Percentiles rank a stretch among this genome's conserved stretches.
Evolutionary conservation across 2,329 filamentous ascomycete genomes (phyloP).

Genomic region (Exophiala sp.): DNA sequence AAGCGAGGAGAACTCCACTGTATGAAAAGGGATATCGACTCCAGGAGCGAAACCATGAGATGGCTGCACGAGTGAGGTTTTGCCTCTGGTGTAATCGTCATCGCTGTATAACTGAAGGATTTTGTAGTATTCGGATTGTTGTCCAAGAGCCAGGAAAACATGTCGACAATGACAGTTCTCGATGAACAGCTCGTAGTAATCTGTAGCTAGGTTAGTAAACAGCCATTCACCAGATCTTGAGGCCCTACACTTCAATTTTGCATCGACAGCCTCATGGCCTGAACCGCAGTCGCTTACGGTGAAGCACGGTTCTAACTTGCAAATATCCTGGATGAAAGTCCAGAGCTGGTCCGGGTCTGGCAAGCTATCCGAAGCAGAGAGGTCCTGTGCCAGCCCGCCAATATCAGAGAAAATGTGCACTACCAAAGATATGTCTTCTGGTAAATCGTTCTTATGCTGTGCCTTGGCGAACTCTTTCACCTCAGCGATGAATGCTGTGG

Average conservation of each 20-base stretch:
- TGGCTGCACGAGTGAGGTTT: slow-evolving; percentile 20
- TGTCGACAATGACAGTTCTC: slow-evolving; percentile 27
- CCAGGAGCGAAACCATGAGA: slow-evolving; percentile 9
- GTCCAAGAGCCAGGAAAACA: slow-evolving; percentile 20
- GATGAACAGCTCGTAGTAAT: slow-evolving; percentile 23
- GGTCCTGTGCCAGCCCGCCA: slow-evolving; percentile 17
- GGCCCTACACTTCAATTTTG: slow-evolving; percentile 15
- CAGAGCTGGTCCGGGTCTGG: slow-evolving; percentile 15
- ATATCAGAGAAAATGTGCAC: slow-evolving; percentile 25
- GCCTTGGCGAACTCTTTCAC: slow-evolving; percentile 15
- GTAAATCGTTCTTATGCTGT: slow-evolving; percentile 24
- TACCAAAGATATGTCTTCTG: slow-evolving; percentile 15
- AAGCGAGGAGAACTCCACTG: slow-evolving; percentile 13
- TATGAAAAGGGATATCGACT: slow-evolving; percentile 17
- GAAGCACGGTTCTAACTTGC: slow-evolving; percentile 10
- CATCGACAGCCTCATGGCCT: slow-evolving; percentile 11
- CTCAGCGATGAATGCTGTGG: slow-evolving; percentile 9
- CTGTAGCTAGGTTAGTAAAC: slow-evolving; percentile 12
- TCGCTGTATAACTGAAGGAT: slow-evolving; percentile 22
- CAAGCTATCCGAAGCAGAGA: slow-evolving; percentile 12
- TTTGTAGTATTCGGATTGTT: slow-evolving; percentile 21
- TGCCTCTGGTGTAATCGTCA: slow-evolving; percentile 20
- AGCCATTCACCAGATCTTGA: background rate
- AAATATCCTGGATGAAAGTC: slow-evolving; percentile 19
- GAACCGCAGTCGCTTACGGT: slow-evolving; percentile 22